Base-by-base conservation (phyloP, 495 filamentous ascomycete genomes). In the Choiromyces venosus region DNA sequence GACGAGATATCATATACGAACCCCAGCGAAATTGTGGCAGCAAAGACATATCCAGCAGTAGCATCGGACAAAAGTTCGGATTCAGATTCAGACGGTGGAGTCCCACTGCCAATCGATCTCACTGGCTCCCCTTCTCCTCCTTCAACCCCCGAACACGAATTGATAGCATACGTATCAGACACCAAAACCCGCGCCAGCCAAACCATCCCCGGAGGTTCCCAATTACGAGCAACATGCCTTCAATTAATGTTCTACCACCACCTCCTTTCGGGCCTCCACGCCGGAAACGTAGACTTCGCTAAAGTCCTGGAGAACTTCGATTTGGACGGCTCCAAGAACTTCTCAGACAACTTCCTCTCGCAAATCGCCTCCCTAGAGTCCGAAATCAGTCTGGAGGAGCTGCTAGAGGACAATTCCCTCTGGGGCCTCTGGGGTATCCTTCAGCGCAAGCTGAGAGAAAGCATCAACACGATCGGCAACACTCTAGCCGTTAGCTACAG, bases 211-310 rank as follows among this genome's bases (percentile, higher is more conserved):
- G 84, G 86, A 33, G 88, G 87, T 37, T 84, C 89, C 1, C 87
- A 89, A n/a, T 87, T 93, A 29, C 89, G 91, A 16, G 91, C 89
- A 0, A 92, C 95, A 0, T 85, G 88, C 68, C 89, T 97, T 69
- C 95, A 99, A 82, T 85, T 99, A 10, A 93, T 96, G 83, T 84
- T 97, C 1, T 99, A 99, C 79, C 93, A 93, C 77, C 89, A 89
- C n/a, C 88, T 98, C 68, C 86, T 99, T 38, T 89, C 89, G 52
- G 84, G 88, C 4, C 86, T 98, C 74, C 88, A 89, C n/a, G 86
- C 87, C 2, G 90, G 87, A 73, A 84, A 86, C n/a, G 86, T 97
- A 0, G 87, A 91, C 70, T 89, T 93, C 46, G 79, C 86, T 29
- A 75, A 83, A 8, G 84, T 98, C 18, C 89, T 93, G 65, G 78